Evolutionary conservation across 2,329 filamentous ascomycete genomes (phyloP), one percentile per base, ranked within the genome.

Genomic region (Dactylellina cionopaga): DNA sequence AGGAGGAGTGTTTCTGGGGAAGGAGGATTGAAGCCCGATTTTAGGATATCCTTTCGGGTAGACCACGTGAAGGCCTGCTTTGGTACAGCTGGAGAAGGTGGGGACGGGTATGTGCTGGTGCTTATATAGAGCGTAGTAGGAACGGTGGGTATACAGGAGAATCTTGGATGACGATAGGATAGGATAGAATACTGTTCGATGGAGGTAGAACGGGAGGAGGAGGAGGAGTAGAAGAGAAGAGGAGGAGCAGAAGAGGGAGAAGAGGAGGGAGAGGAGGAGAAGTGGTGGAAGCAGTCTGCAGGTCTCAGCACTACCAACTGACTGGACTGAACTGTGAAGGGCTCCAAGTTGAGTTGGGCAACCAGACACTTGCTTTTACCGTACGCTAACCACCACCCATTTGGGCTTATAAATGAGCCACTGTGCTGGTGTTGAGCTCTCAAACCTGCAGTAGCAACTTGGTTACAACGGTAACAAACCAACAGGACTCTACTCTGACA

Each of bases 41-140:
- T 56, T 15, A 19, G 22, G 46, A 37, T 33, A 15, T 15, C 24
- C 25, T 58, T 25, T 29, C 37, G 29, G 24, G 63, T 24, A 22
- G 54, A 15, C 63, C 63, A 68, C 63, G 63, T 68, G 63, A 68
- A 68, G 63, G 1, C 63, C 31, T 27, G 47, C n/a, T n/a, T n/a
- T 31, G 13, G 56, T 17, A 29, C 22, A 46, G 27, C 24, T 29
- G 22, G 27, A 54, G 49, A 55, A 11, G 37, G 60, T 54, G 60
- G 60, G 62, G 62, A 66, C 24, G n/a, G 24, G 44, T 19, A 24
- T 4, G 15, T 46, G 55, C 27, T 35, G 25, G n/a, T 25, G 39
- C 33, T 33, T 37, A 35, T 31, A 24, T 22, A 19, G 43, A 47
- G 43, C 3, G 51, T 1, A 43, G 22, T 24, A 22, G 35, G 9